phyloP scores from a whole-genome alignment of 257 asterid genomes.

The Nicotiana benthamiana region DNA sequence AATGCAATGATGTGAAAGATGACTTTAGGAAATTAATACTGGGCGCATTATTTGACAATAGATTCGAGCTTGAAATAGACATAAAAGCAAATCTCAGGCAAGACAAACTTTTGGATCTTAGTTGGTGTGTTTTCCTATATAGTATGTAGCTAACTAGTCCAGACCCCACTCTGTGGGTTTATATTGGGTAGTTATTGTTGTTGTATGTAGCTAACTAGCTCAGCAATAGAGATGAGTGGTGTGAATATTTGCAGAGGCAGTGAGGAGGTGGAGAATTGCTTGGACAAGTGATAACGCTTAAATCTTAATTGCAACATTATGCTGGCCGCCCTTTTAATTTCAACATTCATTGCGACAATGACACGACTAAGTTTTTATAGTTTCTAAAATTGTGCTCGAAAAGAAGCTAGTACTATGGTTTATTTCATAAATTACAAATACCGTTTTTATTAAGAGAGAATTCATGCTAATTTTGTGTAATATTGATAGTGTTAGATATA shows the following conservation, averaged over 20 bases:
- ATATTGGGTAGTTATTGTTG: too few species aligned
- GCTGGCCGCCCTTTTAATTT: neutral
- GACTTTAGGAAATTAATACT: constrained; percentile 2
- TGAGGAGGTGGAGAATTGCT: neutral
- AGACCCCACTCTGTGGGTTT: too few species aligned
- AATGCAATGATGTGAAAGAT: constrained; percentile 2
- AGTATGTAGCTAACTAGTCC: too few species aligned
- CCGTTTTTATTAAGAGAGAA: neutral
- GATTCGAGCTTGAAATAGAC: neutral
- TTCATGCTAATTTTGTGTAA: neutral
- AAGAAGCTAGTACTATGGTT: neutral
- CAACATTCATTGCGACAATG: neutral
- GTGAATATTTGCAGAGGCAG: neutral
- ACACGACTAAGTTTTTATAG: neutral
- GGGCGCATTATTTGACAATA: neutral
- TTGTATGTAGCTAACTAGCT: too few species aligned
- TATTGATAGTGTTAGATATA: neutral
- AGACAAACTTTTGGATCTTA: neutral
- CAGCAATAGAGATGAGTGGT: neutral
- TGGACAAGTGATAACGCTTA: neutral
- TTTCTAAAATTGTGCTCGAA: neutral
- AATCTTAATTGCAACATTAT: neutral
- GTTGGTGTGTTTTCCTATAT: neutral
- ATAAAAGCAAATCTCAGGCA: neutral
- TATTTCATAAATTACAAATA: neutral